phyloP scores from a whole-genome alignment of 2,329 filamentous ascomycete species.

The Fusarium sp. region DNA sequence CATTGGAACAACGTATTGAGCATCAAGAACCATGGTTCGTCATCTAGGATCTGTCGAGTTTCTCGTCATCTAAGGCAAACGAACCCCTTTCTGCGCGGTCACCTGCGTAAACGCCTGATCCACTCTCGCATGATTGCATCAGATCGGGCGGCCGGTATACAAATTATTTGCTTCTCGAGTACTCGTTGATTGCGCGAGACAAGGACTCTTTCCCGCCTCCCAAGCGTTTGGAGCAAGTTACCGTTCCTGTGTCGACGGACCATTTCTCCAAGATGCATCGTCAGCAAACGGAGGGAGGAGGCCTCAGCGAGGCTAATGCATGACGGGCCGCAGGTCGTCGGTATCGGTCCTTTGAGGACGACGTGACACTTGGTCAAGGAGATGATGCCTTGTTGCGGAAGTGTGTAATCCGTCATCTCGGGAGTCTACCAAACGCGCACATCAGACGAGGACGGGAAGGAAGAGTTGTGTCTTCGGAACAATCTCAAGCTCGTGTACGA shows the following conservation, averaged over 20 bases:
- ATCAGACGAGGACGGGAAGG: not conserved
- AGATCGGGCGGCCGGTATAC: not conserved
- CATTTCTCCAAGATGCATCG: not conserved
- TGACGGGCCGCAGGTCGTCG: not conserved
- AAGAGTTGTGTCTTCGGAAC: constrained; percentile 10
- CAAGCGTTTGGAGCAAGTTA: not conserved
- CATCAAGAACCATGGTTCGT: not conserved
- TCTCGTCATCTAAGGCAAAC: not conserved
- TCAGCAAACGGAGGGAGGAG: not conserved
- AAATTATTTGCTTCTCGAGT: constrained; percentile 8
- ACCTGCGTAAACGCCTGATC: not conserved
- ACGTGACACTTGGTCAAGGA: constrained; percentile 32
- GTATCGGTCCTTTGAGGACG: constrained; percentile 33
- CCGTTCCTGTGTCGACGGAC: not conserved
- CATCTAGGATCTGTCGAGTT: not conserved
- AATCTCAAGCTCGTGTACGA: constrained; percentile 28
- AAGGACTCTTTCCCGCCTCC: not conserved
- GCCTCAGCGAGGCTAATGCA: constrained; percentile 5
- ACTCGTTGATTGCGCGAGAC: constrained; percentile 11
- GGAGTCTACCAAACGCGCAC: constrained; percentile 11
- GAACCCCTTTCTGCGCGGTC: not conserved
- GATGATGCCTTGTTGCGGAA: constrained; percentile 34
- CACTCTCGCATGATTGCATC: not conserved
- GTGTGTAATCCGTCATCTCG: constrained; percentile 27
- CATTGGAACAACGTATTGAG: not conserved